These are phyloP conservation scores for Nyctanthes arbortristis DNA, from an alignment of 257 asterid species.

Conservation along the genomic window DNA sequence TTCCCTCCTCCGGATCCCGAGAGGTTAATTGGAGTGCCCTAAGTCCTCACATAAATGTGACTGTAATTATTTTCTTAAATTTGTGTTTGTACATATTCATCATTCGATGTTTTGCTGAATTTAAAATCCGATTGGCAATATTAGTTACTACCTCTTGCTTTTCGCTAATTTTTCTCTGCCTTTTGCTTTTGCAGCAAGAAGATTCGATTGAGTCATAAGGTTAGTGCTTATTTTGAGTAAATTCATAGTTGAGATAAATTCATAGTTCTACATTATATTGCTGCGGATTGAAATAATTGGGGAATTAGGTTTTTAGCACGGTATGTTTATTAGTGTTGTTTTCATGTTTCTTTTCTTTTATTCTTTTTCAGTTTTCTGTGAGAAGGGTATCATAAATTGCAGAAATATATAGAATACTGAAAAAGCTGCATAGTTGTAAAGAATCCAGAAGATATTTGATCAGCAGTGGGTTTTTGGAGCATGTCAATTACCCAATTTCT, in stretches of 20 bases:
- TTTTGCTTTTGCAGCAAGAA: conserved; percentile 65
- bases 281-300: too few species aligned
- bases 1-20: conserved; percentile 76
- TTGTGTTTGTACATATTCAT: too few species aligned
- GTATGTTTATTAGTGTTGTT: not conserved
- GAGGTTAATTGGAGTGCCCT: conserved; percentile 42
- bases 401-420: not conserved
- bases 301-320: not conserved
- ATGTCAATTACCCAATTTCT: not conserved
- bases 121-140: too few species aligned
- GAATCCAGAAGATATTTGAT: not conserved
- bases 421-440: not conserved
- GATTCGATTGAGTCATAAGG: conserved; percentile 85
- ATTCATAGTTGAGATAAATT: too few species aligned
- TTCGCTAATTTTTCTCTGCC: not conserved
- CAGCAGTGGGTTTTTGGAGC: not conserved
- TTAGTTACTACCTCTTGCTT: not conserved
- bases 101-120: too few species aligned
- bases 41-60: too few species aligned
- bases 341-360: not conserved
- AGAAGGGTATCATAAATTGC: not conserved
- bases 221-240: conserved; percentile 38
- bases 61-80: not conserved
- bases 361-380: not conserved
- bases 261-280: too few species aligned